Evolutionary conservation across 1,284 basidiomycete genomes (phyloP), one percentile per base, ranked within the genome.

Genomic region (Malassezia slooffiae): DNA sequence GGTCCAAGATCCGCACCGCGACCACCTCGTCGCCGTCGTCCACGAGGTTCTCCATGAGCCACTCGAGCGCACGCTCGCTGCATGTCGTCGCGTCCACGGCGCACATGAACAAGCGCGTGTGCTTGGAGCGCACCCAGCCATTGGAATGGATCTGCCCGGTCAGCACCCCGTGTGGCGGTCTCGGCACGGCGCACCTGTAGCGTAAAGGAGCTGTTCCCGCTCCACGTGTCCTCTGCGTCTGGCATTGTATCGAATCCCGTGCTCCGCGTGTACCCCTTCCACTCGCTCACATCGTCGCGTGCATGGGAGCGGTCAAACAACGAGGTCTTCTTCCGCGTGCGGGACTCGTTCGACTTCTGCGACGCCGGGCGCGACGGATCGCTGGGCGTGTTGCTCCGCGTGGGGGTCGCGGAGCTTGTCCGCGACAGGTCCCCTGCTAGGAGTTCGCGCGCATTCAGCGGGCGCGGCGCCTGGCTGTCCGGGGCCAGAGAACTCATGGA

Each of bases 11-110:
- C 30, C 90, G 75, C 47, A 87, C 83, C 4, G 95, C 84, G 42
- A 97, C 81, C 21, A 96, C 74, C 70, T 96, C 91, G 68, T 96
- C 91, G 4, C 86, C 85, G 55, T 95, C 88, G 71, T 91, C 86
- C 8, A 83, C 80, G 8, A 95, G 75, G 38, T 77, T 76, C 60
- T 89, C 85, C 53, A 95, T 77, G 30, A 81, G 52, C 65, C 62
- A 65, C 30, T 63, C 62, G 11, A 65, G 54, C 17, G 65, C 62
- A 3, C 54, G 54, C 36, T 67, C 61, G 19, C 57, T 46, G 17
- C 9, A n/a, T 27, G 50, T 36, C 61, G 96, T 90, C 0, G 82
- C 76, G 38, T 85, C 87, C 1, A 86, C 78, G 0, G 89, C 89
- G 44, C 87, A 89, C 9, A 95, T 76, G 70, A 90, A 95, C 0